These are phyloP conservation scores for Linderniella brevidens DNA, from an alignment of 257 asterid species.

Conservation along the genomic window DNA sequence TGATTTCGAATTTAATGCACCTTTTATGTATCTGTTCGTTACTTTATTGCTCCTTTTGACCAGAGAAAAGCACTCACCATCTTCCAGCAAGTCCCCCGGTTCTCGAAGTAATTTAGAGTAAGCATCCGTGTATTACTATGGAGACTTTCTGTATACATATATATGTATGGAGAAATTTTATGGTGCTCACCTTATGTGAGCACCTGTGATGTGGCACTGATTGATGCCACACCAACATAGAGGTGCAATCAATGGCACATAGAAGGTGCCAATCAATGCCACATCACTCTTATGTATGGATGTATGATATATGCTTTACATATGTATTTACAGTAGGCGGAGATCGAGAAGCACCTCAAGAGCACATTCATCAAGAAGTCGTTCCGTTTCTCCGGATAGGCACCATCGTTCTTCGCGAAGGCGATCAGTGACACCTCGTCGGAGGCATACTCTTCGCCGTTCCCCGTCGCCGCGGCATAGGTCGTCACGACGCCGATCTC, in stretches of 20 bases:
- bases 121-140: slow-evolving; percentile 7
- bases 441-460: slow-evolving; percentile 29
- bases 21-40: neutral
- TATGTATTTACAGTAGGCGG: slow-evolving; percentile 23
- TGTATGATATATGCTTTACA: neutral
- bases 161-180: no score
- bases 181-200: no score
- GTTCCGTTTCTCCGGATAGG: slow-evolving; percentile 49
- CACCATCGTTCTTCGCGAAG: slow-evolving; percentile 28
- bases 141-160: neutral
- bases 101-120: slow-evolving; percentile 40
- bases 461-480: slow-evolving; percentile 56
- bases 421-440: slow-evolving; percentile 37
- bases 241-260: no score
- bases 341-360: slow-evolving; percentile 52
- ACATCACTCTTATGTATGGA: no score
- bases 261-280: no score
- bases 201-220: no score
- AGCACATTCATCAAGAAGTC: slow-evolving; percentile 35
- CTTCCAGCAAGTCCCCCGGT: slow-evolving; percentile 41
- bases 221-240: no score
- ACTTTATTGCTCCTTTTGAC: slow-evolving; percentile 11
- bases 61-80: slow-evolving; percentile 27
- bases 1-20: slow-evolving; percentile 8
- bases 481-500: slow-evolving; percentile 35